Conservation (phyloP, 768 basidiomycete genomes). For the Kwoniella dendrophila region DNA sequence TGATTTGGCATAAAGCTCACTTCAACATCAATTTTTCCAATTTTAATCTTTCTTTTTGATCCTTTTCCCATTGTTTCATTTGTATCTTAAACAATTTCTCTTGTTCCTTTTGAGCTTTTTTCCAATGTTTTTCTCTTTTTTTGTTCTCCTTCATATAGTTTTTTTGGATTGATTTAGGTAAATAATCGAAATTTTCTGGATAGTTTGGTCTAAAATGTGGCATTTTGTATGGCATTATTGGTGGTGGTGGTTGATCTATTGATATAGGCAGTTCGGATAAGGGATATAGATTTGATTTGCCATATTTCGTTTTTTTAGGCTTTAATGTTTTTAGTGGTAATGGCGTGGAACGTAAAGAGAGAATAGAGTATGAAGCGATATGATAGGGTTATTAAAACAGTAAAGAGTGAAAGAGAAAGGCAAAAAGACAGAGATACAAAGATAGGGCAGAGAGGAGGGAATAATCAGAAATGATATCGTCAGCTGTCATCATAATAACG, state of each 20-base stretch:
- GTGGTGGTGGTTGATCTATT: neutral
- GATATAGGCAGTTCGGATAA: neutral
- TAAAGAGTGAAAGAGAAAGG: too few species aligned
- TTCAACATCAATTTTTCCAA: constrained; percentile 27
- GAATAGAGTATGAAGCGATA: too few species aligned
- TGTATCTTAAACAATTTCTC: constrained; percentile 10
- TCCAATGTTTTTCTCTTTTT: constrained; percentile 13
- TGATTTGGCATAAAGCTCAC: too few species aligned
- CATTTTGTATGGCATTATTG: neutral
- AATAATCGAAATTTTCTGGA: constrained; percentile 5
- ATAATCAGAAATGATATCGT: too few species aligned
- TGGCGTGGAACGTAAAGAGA: too few species aligned
- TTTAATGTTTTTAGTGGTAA: too few species aligned
- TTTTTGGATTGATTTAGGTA: neutral
- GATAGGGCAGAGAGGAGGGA: too few species aligned
- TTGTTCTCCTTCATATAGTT: constrained; percentile 6
- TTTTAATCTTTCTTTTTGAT: constrained; percentile 20
- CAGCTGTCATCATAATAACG: neutral
- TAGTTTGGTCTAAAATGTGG: neutral
- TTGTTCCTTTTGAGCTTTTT: constrained; percentile 15
- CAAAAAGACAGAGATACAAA: too few species aligned
- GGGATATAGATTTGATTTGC: too few species aligned
- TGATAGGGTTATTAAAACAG: too few species aligned
- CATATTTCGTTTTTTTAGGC: too few species aligned
- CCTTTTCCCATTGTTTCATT: constrained; percentile 24